Conservation (phyloP, 306 rosid species). For the Trichosanthes truncata region DNA sequence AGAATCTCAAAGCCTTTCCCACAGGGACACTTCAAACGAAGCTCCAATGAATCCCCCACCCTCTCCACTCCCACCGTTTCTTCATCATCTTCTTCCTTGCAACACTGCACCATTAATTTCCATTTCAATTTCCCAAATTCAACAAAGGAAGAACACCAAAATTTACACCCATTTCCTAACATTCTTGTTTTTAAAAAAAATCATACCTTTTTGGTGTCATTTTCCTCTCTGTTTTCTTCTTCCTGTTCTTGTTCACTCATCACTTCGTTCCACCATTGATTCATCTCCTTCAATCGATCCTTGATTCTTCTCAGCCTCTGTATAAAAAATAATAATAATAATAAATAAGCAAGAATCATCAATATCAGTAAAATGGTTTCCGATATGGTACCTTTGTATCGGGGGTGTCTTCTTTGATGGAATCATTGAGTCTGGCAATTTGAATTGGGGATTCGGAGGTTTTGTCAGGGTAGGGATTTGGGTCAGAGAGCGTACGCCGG, state of each 20-base stretch:
- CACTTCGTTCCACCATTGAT: conserved; percentile 7
- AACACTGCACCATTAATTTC: not conserved
- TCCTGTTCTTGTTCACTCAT: conserved; percentile 2
- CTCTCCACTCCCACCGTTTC: conserved; percentile 13
- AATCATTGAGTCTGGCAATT: not conserved
- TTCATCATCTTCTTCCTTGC: not conserved
- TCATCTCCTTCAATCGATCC: conserved; percentile 14
- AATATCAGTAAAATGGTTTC: not conserved
- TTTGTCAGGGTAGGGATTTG: not conserved
- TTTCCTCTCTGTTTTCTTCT: not conserved
- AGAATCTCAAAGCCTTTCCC: conserved; percentile 4
- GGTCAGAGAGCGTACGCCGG: conserved; percentile 13
- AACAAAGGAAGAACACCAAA: not conserved
- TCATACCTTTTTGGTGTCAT: not conserved
- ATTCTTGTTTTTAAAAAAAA: not conserved
- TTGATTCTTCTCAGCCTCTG: conserved; percentile 12
- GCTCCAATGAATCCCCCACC: conserved; percentile 6
- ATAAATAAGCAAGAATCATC: not conserved
- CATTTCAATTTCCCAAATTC: not conserved
- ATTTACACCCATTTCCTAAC: not conserved
- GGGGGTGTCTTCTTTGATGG: conserved; percentile 5
- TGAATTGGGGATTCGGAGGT: not conserved
- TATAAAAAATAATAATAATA: not conserved
- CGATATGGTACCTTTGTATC: not conserved
- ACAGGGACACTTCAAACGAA: conserved; percentile 9